Evolutionary conservation across 2,329 filamentous ascomycete genomes (phyloP).

Genomic region (Grosmannia penicillata): DNA sequence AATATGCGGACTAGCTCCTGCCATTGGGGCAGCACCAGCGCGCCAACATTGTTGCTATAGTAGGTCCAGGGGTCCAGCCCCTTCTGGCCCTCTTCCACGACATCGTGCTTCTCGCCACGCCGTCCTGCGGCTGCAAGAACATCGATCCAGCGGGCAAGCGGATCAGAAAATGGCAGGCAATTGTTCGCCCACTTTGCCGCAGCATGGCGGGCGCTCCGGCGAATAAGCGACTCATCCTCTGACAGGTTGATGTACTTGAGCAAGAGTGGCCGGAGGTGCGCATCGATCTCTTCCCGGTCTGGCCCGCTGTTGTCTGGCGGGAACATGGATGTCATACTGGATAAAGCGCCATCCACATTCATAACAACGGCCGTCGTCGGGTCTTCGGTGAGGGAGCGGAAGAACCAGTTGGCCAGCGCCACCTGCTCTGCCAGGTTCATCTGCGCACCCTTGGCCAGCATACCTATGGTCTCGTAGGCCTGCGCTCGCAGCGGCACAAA

Average conservation of each 20-base stretch:
- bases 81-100: conserved; percentile 78
- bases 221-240: conserved; percentile 29
- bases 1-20: conserved; percentile 31
- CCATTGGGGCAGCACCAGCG: conserved; percentile 33
- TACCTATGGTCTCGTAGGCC: conserved; percentile 82
- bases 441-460: conserved; percentile 53
- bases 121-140: conserved; percentile 62
- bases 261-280: conserved; percentile 37
- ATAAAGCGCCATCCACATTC: conserved; percentile 79
- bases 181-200: conserved; percentile 82
- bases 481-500: conserved; percentile 57
- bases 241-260: conserved; percentile 49
- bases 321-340: conserved; percentile 47
- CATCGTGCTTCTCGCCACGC: conserved; percentile 58
- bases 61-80: conserved; percentile 59
- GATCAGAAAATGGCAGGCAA: conserved; percentile 66
- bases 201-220: conserved; percentile 67
- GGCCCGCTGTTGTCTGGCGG: conserved; percentile 8
- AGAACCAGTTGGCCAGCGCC: conserved; percentile 56
- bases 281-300: conserved; percentile 11
- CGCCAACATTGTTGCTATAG: conserved; percentile 26
- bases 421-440: conserved; percentile 35
- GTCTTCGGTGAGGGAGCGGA: conserved; percentile 70
- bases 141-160: conserved; percentile 75
- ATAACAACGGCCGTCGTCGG: conserved; percentile 61